Conservation (phyloP, 768 basidiomycete genomes). For the Suillus brevipes region DNA sequence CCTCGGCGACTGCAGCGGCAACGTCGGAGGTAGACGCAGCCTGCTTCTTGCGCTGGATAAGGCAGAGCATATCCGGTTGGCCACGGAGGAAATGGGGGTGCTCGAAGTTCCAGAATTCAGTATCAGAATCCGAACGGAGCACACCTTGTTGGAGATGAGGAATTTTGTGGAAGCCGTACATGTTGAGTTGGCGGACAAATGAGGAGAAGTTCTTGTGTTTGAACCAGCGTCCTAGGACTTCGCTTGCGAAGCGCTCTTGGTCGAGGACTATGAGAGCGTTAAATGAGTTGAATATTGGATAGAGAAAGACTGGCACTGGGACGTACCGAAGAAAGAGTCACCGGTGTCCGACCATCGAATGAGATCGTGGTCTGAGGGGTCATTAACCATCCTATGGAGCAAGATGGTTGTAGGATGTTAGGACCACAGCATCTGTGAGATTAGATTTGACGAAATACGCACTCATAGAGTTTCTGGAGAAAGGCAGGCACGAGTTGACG, state of each 20-base stretch:
- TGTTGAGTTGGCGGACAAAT: slow-evolving; percentile 93
- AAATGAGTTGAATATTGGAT: background rate
- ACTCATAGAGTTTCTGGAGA: slow-evolving; percentile 93
- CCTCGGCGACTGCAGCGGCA: slow-evolving; percentile 19
- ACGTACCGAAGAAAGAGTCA: slow-evolving; percentile 86
- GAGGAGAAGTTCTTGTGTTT: slow-evolving; percentile 97
- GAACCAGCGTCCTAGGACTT: slow-evolving; percentile 92
- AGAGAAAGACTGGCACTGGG: slow-evolving; percentile 6
- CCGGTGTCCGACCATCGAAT: slow-evolving; percentile 92
- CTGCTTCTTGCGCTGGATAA: slow-evolving; percentile 85
- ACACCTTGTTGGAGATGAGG: slow-evolving; percentile 96
- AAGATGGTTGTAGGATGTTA: slow-evolving; percentile 9
- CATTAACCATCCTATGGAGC: slow-evolving; percentile 81
- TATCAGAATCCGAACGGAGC: slow-evolving; percentile 76
- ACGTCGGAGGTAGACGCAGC: slow-evolving; percentile 35
- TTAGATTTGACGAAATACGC: slow-evolving; percentile 33
- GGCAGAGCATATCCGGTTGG: slow-evolving; percentile 83
- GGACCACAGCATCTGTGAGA: slow-evolving; percentile 11
- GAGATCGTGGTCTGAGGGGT: slow-evolving; percentile 75
- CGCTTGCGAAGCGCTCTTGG: slow-evolving; percentile 85
- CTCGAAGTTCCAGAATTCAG: slow-evolving; percentile 89
- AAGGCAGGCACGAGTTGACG: slow-evolving; percentile 73
- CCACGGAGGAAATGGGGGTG: slow-evolving; percentile 87
- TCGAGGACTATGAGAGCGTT: slow-evolving; percentile 65
- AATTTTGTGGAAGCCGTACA: slow-evolving; percentile 97